These are phyloP conservation scores for Naegleria gruberi DNA, from an alignment of 208 protist species.

Conservation along the genomic window DNA sequence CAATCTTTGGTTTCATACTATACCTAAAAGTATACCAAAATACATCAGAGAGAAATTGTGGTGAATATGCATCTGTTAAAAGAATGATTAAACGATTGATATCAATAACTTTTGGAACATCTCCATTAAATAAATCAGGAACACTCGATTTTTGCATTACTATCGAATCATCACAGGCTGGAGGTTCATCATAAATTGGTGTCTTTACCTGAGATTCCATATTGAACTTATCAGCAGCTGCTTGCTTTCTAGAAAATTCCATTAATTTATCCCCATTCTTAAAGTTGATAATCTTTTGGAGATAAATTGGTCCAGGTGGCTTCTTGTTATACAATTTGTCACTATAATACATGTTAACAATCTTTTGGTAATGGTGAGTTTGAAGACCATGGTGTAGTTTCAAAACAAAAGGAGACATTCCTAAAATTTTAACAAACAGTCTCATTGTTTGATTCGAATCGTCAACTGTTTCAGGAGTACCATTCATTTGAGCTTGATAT, in stretches of 20 bases:
- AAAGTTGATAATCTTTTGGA: conserved; percentile 12
- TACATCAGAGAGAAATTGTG: neutral
- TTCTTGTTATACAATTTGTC: neutral
- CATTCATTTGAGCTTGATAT: neutral
- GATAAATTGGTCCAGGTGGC: neutral
- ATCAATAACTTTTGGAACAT: neutral
- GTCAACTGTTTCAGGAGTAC: neutral
- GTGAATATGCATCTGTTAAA: neutral
- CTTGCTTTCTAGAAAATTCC: neutral
- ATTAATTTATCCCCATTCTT: neutral
- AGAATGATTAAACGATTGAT: neutral
- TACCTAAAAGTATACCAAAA: neutral
- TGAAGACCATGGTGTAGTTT: neutral
- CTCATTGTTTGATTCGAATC: neutral
- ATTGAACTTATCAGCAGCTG: neutral
- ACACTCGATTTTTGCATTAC: neutral
- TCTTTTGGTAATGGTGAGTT: neutral
- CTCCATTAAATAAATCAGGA: neutral
- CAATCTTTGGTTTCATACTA: neutral
- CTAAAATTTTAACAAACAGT: neutral
- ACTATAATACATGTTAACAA: neutral
- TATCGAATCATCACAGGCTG: neutral
- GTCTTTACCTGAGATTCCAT: neutral
- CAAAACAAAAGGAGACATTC: neutral
- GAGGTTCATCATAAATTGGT: conserved; percentile 11